These are phyloP conservation scores for Nepenthes alata DNA, from an alignment of 179 eudicot species.

Conservation along the genomic window DNA sequence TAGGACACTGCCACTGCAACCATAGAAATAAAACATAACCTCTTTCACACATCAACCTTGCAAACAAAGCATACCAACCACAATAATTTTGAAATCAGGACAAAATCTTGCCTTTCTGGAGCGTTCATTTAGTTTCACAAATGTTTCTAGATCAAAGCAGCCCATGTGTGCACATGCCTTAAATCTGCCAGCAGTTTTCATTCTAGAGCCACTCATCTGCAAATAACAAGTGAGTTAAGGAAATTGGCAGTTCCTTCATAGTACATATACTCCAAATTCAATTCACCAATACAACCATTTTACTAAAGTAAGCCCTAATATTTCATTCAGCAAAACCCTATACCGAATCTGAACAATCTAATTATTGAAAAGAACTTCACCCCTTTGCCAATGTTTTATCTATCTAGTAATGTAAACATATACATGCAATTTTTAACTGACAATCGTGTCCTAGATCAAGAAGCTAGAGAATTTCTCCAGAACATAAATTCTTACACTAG, in stretches of 20 bases:
- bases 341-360: no score
- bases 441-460: no score
- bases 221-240: not conserved
- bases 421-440: no score
- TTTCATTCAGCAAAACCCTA: no score
- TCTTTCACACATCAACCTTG: not conserved
- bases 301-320: not conserved
- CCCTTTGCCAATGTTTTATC: no score
- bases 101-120: slow-evolving; percentile 33
- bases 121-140: slow-evolving; percentile 36
- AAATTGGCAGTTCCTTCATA: not conserved
- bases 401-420: no score
- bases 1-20: slow-evolving; percentile 80
- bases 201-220: slow-evolving; percentile 42
- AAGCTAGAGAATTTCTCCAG: no score
- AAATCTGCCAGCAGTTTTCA: slow-evolving; percentile 45
- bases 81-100: not conserved
- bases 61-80: not conserved
- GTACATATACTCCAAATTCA: not conserved
- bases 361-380: no score
- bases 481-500: no score
- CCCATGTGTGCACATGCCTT: slow-evolving; percentile 41
- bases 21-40: slow-evolving; percentile 5
- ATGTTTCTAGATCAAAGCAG: slow-evolving; percentile 42
- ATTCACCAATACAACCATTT: not conserved